phyloP scores from a whole-genome alignment of 1,139 yeast genomes.

The Yamadazyma songkhlaensis region DNA sequence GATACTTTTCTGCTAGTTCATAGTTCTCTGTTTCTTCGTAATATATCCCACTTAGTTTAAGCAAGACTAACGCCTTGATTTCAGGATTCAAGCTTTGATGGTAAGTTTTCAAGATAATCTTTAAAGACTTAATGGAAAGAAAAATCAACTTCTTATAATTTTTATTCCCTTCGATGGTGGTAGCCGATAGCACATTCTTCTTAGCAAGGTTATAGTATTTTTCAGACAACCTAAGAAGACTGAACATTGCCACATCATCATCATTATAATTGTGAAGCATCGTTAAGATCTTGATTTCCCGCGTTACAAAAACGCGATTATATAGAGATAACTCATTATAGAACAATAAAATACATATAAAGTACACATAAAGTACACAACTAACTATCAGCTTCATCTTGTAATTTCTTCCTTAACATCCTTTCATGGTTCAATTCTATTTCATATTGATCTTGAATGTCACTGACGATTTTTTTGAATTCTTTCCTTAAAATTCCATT shows the following conservation, averaged over 20 bases:
- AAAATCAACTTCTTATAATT: constrained; percentile 36
- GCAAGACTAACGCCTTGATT: constrained; percentile 29
- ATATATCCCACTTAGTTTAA: constrained; percentile 34
- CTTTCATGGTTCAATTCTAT: constrained; percentile 57
- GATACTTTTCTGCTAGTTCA: constrained; percentile 38
- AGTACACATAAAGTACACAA: constrained; percentile 1
- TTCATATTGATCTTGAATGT: constrained; percentile 61
- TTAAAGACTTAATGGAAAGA: constrained; percentile 35
- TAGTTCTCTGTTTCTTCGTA: constrained; percentile 39
- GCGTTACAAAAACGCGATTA: background rate
- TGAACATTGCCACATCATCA: constrained; percentile 2
- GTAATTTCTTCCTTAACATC: constrained; percentile 49
- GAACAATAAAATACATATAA: constrained; percentile 2
- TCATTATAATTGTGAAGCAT: constrained; percentile 2
- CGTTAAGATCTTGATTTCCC: background rate
- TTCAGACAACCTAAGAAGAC: constrained; percentile 1
- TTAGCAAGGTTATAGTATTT: constrained; percentile 20
- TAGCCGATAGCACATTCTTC: constrained; percentile 13
- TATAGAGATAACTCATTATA: background rate
- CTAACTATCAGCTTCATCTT: constrained; percentile 25
- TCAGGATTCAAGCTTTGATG: constrained; percentile 16
- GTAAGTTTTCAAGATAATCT: constrained; percentile 29
- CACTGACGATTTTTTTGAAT: constrained; percentile 64
- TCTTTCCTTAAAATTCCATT: constrained; percentile 61
- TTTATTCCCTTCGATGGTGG: constrained; percentile 16